phyloP scores from a whole-genome alignment of 1,284 basidiomycete species.

The Ganoderma lucidum region DNA sequence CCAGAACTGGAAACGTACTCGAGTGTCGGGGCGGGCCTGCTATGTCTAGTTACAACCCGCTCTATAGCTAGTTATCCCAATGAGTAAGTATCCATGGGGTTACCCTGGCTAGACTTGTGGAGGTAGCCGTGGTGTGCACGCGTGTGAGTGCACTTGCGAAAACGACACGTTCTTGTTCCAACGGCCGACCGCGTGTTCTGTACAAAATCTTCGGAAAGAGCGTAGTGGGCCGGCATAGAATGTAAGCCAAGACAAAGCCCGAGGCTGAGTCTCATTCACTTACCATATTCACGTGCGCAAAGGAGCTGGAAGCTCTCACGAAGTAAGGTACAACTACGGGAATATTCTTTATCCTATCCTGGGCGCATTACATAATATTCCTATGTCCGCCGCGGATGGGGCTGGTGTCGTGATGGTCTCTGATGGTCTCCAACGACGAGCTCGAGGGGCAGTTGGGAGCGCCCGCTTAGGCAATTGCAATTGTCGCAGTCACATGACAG shows the following conservation, averaged over 20 bases:
- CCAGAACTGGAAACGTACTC: background rate
- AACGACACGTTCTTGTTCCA: background rate
- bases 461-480: background rate
- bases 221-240: background rate
- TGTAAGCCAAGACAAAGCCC: background rate
- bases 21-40: background rate
- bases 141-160: background rate
- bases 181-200: background rate
- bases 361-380: too few relatives aligned
- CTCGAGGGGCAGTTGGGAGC: too few relatives aligned
- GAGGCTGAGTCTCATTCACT: background rate
- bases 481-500: conserved; percentile 27
- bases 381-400: too few relatives aligned
- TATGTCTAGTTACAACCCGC: background rate
- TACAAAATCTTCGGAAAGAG: background rate
- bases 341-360: background rate
- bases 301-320: background rate
- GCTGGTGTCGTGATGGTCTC: too few relatives aligned
- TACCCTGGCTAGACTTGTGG: background rate
- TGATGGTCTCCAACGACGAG: background rate
- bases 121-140: background rate
- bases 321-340: background rate
- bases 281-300: background rate
- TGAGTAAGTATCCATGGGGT: background rate
- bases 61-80: background rate